These are phyloP conservation scores for Marasmius oreades DNA, from an alignment of 1,284 basidiomycete species.

Conservation along the genomic window DNA sequence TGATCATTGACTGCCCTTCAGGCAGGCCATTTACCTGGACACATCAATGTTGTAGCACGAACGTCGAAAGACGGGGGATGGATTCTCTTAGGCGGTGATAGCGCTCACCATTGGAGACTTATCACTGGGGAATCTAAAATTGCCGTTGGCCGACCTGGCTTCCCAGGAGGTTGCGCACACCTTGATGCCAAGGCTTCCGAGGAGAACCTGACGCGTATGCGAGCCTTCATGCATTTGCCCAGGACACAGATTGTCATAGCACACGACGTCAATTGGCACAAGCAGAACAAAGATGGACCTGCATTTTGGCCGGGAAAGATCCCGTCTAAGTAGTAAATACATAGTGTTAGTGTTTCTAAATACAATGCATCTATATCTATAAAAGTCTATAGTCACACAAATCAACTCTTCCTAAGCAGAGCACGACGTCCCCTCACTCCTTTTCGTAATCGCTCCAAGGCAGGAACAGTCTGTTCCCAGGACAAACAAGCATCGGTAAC, in stretches of 20 bases:
- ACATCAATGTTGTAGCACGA: constrained; percentile 50
- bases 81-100: constrained; percentile 56
- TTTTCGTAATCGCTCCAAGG: constrained; percentile 76
- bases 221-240: constrained; percentile 32
- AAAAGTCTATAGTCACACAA: too few species aligned
- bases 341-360: not conserved
- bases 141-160: constrained; percentile 25
- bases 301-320: constrained; percentile 46
- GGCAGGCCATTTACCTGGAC: constrained; percentile 51
- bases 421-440: constrained; percentile 76
- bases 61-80: constrained; percentile 53
- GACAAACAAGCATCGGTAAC: constrained; percentile 91
- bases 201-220: constrained; percentile 39
- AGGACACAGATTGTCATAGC: constrained; percentile 46
- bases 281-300: constrained; percentile 35
- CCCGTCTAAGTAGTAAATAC: constrained; percentile 18
- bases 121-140: constrained; percentile 43
- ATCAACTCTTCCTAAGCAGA: constrained; percentile 36
- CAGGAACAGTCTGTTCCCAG: constrained; percentile 82
- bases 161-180: constrained; percentile 38
- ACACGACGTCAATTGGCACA: constrained; percentile 52
- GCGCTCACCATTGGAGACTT: constrained; percentile 51
- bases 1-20: not conserved
- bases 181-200: constrained; percentile 37
- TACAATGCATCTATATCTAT: not conserved